These are phyloP conservation scores for Coix lacrymajobi DNA, from an alignment of 176 grass and related monocot species.

Conservation along the genomic window DNA sequence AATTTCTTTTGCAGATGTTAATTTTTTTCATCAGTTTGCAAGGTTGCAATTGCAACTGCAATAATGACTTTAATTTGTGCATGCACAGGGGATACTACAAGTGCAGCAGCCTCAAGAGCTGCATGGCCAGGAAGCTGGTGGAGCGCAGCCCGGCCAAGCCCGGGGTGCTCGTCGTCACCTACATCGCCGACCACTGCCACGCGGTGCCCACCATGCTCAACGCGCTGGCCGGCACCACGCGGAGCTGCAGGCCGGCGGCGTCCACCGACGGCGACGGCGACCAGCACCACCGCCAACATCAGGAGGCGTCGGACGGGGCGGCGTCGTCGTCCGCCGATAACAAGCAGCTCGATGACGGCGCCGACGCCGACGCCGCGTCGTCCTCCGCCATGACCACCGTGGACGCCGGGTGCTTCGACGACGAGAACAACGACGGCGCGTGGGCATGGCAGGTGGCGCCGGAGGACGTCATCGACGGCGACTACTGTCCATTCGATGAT, in stretches of 20 bases:
- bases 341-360: conserved; percentile 21
- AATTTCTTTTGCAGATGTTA: too few relatives aligned
- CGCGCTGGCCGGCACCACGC: conserved; percentile 57
- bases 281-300: too few relatives aligned
- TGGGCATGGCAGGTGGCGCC: conserved; percentile 18
- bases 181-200: conserved; percentile 91
- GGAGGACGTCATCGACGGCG: background rate
- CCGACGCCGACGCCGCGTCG: background rate
- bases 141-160: conserved; percentile 69
- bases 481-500: background rate
- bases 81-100: conserved; percentile 75
- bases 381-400: background rate
- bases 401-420: too few relatives aligned
- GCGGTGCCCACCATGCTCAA: conserved; percentile 58
- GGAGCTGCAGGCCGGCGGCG: conserved; percentile 26
- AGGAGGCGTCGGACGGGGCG: background rate
- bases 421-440: conserved; percentile 10
- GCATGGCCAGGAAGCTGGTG: conserved; percentile 80
- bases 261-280: background rate
- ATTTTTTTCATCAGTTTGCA: too few relatives aligned
- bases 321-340: background rate
- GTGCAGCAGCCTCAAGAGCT: conserved; percentile 84
- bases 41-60: too few relatives aligned
- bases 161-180: conserved; percentile 70
- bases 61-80: too few relatives aligned